Base-by-base conservation (phyloP, 2,329 filamentous ascomycete species). In the Colletotrichum neosansevieriae region DNA sequence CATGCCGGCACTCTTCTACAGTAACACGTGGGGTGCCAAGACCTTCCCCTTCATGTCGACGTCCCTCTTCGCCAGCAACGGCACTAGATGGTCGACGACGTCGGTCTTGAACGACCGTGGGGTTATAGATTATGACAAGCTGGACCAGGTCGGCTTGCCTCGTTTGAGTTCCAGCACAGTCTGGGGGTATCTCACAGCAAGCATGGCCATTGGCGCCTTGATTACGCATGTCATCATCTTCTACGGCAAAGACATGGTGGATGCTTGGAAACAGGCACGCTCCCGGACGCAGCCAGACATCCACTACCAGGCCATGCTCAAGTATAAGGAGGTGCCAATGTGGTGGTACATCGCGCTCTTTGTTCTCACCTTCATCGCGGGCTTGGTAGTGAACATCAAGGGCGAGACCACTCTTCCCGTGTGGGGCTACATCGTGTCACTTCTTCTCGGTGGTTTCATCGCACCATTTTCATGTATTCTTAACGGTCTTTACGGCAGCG, bases 261-360 rank as follows among this genome's bases (percentile, higher is more conserved):
- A 70, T 3, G 67, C 71, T 4, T 71, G 70, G 71, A 72, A 69
- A 50, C 71, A 73, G 24, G 71, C 72, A 3, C 49, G 60, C n/a
- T 63, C 19, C 59, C 58, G 70, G 66, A 57, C 70, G 36, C 60
- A 74, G 38, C 68, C 69, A 1, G 82, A 83, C 66, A 78, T 80
- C 1, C 81, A 83, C 70, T 83, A 82, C 70, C 77, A 76, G 32
- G 70, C 76, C 21, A 83, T 82, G 77, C 76, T 78, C 29, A 73
- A 72, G 40, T 83, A 83, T 73, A 77, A 79, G 42, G 80, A 82
- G n/a, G 73, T 73, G 1, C 74, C 75, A 0, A 71, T 76, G 75
- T 80, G 77, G 78, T 80, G 79, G 79, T 80, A 79, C 44, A 45
- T 76, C 4, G 63, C 60, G 0, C 67, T 79, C 0, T 75, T 80